Conservation (phyloP, 768 basidiomycete species). For the Mycena vitilis region DNA sequence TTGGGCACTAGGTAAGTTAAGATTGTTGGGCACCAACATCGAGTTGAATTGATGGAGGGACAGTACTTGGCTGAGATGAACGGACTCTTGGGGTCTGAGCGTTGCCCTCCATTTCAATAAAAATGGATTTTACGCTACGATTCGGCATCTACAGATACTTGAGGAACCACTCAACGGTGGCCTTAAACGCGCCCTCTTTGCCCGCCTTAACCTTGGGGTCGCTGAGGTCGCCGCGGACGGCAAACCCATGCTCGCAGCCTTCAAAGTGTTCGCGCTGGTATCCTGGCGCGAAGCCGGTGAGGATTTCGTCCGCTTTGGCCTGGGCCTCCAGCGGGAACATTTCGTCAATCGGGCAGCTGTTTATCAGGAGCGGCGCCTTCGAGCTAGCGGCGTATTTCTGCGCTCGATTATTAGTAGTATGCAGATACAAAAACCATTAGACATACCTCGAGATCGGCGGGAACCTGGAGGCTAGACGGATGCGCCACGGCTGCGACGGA, state of each 20-base stretch:
- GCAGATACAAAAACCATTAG: neutral
- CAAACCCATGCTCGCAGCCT: neutral
- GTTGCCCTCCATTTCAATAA: too few species aligned
- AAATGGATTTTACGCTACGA: neutral
- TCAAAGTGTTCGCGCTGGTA: neutral
- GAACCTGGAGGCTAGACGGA: constrained; percentile 46
- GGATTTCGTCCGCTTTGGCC: neutral
- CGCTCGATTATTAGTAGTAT: neutral
- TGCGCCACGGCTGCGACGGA: constrained; percentile 41
- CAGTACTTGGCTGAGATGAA: too few species aligned
- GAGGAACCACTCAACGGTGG: neutral
- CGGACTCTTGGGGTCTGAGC: too few species aligned
- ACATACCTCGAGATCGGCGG: constrained; percentile 44
- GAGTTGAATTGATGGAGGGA: too few species aligned
- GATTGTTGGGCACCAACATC: too few species aligned
- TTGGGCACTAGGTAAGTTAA: too few species aligned
- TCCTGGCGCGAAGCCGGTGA: neutral
- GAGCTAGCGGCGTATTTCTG: constrained; percentile 1
- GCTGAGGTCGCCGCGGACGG: neutral
- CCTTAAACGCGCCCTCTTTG: neutral
- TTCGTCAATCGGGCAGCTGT: neutral
- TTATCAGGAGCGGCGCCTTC: neutral
- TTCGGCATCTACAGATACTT: neutral
- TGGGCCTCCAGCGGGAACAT: neutral
- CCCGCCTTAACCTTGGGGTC: neutral